These are phyloP conservation scores for Sordariomycetes sp. DNA, from an alignment of 2,329 filamentous ascomycete genomes.

Conservation along the genomic window DNA sequence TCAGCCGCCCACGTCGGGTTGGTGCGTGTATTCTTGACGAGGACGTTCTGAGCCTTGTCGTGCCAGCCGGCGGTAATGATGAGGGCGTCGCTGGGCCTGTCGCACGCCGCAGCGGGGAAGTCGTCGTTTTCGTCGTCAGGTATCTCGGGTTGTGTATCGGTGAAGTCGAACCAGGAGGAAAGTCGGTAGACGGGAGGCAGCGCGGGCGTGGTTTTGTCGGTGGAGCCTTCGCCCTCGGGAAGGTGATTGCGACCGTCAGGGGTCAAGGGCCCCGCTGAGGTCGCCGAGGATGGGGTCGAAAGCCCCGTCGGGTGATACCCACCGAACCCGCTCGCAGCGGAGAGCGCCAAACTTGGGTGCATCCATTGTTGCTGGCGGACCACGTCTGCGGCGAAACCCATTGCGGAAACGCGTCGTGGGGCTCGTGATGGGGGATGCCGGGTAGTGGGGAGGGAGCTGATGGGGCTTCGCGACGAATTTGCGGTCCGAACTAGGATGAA, in stretches of 20 bases:
- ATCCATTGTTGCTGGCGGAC: conserved; percentile 4
- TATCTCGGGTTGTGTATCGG: neutral
- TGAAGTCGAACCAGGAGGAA: conserved; percentile 1
- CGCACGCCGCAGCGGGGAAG: neutral
- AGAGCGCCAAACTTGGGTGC: neutral
- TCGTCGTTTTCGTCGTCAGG: neutral
- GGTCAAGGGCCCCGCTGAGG: conserved; percentile 2
- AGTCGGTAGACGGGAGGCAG: conserved; percentile 3
- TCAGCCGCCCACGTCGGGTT: neutral
- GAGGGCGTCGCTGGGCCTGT: neutral
- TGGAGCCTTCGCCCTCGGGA: neutral
- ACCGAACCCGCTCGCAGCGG: neutral
- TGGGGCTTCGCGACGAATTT: neutral
- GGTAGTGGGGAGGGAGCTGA: neutral
- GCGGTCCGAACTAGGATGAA: neutral
- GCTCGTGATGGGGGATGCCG: neutral
- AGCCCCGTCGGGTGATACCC: neutral
- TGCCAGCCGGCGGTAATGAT: neutral
- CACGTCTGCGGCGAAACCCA: conserved; percentile 3
- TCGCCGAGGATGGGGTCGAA: neutral
- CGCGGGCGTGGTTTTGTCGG: conserved; percentile 3
- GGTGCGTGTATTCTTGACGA: neutral
- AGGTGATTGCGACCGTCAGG: neutral
- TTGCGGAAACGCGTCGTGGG: neutral
- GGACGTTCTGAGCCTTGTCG: neutral